Base-by-base conservation (phyloP, 164 flowering plant species). In the Umbellularia californica region DNA sequence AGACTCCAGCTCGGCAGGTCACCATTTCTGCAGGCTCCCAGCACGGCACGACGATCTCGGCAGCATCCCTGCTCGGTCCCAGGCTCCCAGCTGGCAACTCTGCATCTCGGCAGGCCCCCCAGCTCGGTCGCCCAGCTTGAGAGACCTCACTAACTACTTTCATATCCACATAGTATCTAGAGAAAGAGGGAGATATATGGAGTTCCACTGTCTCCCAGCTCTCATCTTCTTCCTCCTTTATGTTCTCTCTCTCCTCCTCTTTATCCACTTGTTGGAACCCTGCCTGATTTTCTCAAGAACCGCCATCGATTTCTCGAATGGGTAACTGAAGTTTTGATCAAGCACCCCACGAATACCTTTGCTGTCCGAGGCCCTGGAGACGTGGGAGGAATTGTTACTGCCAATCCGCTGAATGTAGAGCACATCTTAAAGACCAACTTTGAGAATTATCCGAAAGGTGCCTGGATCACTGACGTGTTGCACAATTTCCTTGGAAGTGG, bases 221-320 rank as follows among this genome's bases (percentile, higher is more conserved):
- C 65, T 73, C 47, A 5, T 41, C 66, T 33, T 71, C 73, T 24
- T 60, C 71, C 2, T 74, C 60, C 24, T 81, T 62, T 68, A 79
- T 77, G 27, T 72, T 76, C 5, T 77, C 60, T 50, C 76, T 75
- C 35, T 76, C 79, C 75, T 76, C 82, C 78, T 63, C 78, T 30
- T 70, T 72, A 72, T 22, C 69, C 69, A 30, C 24, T 72, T 20
- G 55, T 72, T 13, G 75, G 75, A 5, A 35, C 17, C 69, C 23
- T 72, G 52, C 68, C 58, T 51, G 69, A 41, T 9, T 72, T 64
- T 68, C 12, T 72, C 27, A 60, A 23, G 13, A 72, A 72, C 58
- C 69, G 75, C 68, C 68, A 72, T 30, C 75, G 69, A 50, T 33
- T 72, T 58, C 69, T 62, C 19, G 69, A 72, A 17, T 72, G 75